Percentiles rank a stretch among this genome's conserved stretches.
These are phyloP conservation scores for Leptographium lundbergii DNA, from an alignment of 2,329 filamentous ascomycete genomes.

Conservation along the genomic window DNA sequence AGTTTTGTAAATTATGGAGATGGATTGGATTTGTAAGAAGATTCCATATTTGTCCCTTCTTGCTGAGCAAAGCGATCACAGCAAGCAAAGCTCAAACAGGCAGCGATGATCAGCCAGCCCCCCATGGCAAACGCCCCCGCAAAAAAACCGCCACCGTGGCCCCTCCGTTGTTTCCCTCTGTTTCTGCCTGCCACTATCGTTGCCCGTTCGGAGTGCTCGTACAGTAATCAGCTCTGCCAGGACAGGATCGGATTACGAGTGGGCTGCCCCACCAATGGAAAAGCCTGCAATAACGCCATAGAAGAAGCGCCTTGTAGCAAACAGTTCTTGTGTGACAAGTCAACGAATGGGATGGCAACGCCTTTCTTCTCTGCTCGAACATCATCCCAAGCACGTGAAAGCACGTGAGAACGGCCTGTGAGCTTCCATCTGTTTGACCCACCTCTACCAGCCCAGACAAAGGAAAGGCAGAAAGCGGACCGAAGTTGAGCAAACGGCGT, in stretches of 20 bases:
- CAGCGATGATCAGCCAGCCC: neutral
- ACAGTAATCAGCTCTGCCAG: neutral
- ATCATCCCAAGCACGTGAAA: no score
- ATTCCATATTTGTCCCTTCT: neutral
- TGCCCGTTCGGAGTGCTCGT: no score
- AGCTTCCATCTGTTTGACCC: no score
- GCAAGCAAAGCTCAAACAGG: conserved; percentile 1
- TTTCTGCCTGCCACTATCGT: neutral
- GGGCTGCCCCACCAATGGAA: neutral
- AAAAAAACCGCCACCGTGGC: conserved; percentile 1
- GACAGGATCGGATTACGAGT: neutral
- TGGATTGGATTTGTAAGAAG: neutral
- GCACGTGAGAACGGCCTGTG: no score
- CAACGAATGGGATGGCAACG: neutral
- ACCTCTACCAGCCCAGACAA: neutral
- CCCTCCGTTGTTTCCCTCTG: conserved; percentile 1
- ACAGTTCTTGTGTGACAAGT: neutral
- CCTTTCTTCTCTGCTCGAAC: no score
- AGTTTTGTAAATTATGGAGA: neutral
- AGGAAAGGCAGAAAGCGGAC: neutral
- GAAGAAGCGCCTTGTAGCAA: neutral
- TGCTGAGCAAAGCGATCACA: neutral
- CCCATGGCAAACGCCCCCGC: neutral
- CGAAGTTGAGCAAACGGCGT: neutral
- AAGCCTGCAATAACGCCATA: neutral